Base-by-base conservation (phyloP, 495 filamentous ascomycete genomes). In the Aspergillus bridgeri region DNA sequence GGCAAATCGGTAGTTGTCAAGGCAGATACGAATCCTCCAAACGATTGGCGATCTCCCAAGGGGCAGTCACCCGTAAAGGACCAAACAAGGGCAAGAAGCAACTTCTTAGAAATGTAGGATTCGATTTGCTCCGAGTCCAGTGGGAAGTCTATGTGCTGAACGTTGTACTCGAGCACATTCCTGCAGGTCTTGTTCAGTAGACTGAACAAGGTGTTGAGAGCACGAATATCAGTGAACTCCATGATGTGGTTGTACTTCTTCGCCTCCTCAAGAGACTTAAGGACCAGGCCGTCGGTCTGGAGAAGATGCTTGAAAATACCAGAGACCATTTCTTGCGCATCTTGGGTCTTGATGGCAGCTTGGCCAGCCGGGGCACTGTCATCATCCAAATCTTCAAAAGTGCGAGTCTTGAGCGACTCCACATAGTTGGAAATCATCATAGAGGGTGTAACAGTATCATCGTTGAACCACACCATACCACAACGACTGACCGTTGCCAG, bases 401-500 rank as follows among this genome's bases (percentile, higher is more conserved):
- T 82, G 54, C 89, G 84, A 3, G 84, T 87, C 59, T 87, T 82
- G 13, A 99, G 82, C 43, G 85, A 85, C 60, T 92, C 85, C 27
- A 99, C 83, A 66, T 98, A 96, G 69, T 96, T 91, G 57, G 83
- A 75, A 38, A 97, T 85, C 84, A 98, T 91, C 91, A 99, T 96
- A 61, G 80, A 82, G 6, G 90, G 82, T 19, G 90, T 92, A 43
- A 99, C 92, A 18, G 91, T 98, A 65, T 99, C 95, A 60, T 95
- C 92, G 67, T 92, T 98, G 75, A 97, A 98, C 94, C 94, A 99
- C 7, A 99, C 94, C 94, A 99, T 99, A 79, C 94, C 94, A 74
- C 94, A 99, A 75, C 94, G 91, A 87, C 87, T 91, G 64, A 99
- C 94, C 42, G 94, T 99, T 42, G 94, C 94, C 43, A 98, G 81